Evolutionary conservation across 1,284 basidiomycete genomes (phyloP).

Genomic region (Ganoderma sinense): DNA sequence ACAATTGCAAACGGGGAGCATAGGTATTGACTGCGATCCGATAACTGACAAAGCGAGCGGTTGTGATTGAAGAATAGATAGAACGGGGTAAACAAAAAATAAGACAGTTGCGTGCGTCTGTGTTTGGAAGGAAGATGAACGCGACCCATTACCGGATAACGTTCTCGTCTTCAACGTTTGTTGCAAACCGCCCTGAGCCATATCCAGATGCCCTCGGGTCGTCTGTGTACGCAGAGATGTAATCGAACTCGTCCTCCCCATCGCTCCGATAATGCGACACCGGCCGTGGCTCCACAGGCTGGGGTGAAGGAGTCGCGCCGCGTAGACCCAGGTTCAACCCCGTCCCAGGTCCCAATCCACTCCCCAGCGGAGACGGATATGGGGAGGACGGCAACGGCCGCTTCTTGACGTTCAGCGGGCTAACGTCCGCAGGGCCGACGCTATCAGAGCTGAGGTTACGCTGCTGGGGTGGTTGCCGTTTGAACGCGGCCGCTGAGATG

Average conservation of each 20-base stretch:
- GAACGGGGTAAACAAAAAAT: not conserved
- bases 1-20: not conserved
- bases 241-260: constrained; percentile 60
- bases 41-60: not conserved
- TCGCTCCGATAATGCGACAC: constrained; percentile 7
- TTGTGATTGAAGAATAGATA: not conserved
- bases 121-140: not conserved
- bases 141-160: constrained; percentile 14
- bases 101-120: too few species aligned
- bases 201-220: constrained; percentile 21
- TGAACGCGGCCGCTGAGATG: constrained; percentile 80
- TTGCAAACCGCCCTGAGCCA: constrained; percentile 23
- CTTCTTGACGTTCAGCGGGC: constrained; percentile 59
- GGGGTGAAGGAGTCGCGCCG: constrained; percentile 25
- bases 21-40: not conserved
- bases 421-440: constrained; percentile 46
- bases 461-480: constrained; percentile 41
- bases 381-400: constrained; percentile 51
- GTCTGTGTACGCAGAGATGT: constrained; percentile 57
- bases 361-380: constrained; percentile 37
- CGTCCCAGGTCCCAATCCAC: constrained; percentile 27
- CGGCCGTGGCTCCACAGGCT: constrained; percentile 7
- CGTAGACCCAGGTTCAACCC: constrained; percentile 19
- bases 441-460: constrained; percentile 41
- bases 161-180: constrained; percentile 19